These are phyloP conservation scores for Diaporthe sp. DNA, from an alignment of 2,329 filamentous ascomycete species.

Conservation along the genomic window DNA sequence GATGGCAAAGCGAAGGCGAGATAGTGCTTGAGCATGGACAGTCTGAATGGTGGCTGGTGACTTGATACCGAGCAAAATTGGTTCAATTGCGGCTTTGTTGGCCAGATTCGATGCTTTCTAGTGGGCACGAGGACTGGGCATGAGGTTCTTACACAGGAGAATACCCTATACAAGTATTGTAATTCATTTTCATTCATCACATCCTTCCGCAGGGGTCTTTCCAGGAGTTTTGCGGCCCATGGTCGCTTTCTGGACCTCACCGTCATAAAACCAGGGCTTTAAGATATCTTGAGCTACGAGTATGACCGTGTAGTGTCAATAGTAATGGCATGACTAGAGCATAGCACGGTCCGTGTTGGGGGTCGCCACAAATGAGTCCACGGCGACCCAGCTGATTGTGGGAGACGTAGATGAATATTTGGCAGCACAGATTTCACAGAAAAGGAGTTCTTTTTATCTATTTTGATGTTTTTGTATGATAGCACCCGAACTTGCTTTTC, in stretches of 20 bases:
- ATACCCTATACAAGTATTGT: slow-evolving; percentile 32
- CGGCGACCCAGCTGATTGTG: neutral
- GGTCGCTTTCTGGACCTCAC: neutral
- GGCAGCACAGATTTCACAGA: neutral
- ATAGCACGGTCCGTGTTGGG: neutral
- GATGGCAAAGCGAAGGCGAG: neutral
- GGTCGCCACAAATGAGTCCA: neutral
- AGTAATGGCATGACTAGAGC: neutral
- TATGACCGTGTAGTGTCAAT: neutral
- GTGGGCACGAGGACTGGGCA: neutral
- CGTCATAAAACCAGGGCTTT: neutral
- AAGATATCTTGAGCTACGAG: neutral
- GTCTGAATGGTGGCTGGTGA: neutral
- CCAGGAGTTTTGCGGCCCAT: no score
- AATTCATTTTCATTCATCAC: neutral
- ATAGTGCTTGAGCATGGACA: neutral
- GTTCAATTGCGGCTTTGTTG: neutral
- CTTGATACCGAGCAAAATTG: neutral
- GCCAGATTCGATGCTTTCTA: neutral
- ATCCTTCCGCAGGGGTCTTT: no score
- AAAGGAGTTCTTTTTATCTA: neutral
- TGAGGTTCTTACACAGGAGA: neutral
- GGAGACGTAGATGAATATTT: neutral
- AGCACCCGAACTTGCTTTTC: neutral
- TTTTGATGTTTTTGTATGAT: neutral